Conservation (phyloP, 108 stramenopile genomes). For the Thalassiosira profunda region DNA sequence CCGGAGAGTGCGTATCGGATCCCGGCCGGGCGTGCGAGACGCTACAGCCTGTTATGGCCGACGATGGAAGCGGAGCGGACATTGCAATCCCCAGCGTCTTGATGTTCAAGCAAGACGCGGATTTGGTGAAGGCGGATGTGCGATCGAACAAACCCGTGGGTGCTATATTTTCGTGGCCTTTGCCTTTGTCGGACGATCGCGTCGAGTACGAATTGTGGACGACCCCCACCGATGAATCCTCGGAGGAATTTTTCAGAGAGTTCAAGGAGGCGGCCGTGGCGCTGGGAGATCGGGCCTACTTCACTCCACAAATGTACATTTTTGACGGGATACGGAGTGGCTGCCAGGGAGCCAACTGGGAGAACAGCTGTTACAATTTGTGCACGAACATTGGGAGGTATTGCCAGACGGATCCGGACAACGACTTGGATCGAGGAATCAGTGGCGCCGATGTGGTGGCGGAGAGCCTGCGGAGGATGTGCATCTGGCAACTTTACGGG, state of each 20-base stretch:
- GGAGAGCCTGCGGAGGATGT: conserved; percentile 88
- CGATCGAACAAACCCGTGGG: conserved; percentile 61
- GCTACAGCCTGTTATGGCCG: conserved; percentile 97
- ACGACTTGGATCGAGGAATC: conserved; percentile 72
- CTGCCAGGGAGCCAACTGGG: conserved; percentile 50
- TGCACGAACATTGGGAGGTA: conserved; percentile 96
- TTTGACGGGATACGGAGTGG: conserved; percentile 84
- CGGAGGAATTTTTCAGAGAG: conserved; percentile 67
- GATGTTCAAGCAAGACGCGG: conserved; percentile 86
- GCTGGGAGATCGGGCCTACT: conserved; percentile 77
- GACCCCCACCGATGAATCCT: conserved; percentile 68
- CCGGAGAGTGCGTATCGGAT: conserved; percentile 43
- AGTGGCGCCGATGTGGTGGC: conserved; percentile 87
- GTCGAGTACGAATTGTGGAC: conserved; percentile 93
- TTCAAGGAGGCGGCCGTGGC: conserved; percentile 78
- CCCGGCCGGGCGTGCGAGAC: conserved; percentile 59
- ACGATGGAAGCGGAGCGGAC: conserved; percentile 94
- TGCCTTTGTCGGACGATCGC: conserved; percentile 86
- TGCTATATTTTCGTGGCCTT: conserved; percentile 88
- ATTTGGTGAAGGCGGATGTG: conserved; percentile 63
- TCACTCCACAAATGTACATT: conserved; percentile 91
- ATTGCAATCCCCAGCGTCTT: conserved; percentile 92
- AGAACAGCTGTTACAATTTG: conserved; percentile 73
- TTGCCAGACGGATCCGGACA: conserved; percentile 91
- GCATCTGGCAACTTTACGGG: conserved; percentile 81